Conservation (phyloP, 2,329 filamentous ascomycete species). For the Orbilia blumenaviensis region DNA sequence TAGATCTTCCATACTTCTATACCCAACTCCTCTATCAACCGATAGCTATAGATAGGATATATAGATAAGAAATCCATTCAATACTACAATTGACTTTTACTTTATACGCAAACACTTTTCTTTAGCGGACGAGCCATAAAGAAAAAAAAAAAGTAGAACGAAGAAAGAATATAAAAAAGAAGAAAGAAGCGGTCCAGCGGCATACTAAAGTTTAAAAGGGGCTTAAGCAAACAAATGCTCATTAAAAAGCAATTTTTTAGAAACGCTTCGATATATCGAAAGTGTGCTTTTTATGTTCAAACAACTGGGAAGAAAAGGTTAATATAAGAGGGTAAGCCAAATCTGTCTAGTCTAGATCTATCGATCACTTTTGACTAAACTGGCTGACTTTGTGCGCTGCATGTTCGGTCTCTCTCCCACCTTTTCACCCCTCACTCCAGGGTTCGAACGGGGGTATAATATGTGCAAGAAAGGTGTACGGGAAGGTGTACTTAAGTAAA, state of each 20-base stretch:
- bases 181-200: not conserved
- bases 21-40: not conserved
- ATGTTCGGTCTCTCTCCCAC: too few species aligned
- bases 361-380: too few species aligned
- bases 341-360: too few species aligned
- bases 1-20: slow-evolving; percentile 1
- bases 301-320: too few species aligned
- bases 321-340: too few species aligned
- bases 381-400: too few species aligned
- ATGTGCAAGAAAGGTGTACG: too few species aligned
- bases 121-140: not conserved
- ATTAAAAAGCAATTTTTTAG: too few species aligned
- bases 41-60: slow-evolving; percentile 32
- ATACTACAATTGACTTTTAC: not conserved
- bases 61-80: slow-evolving; percentile 31
- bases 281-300: too few species aligned
- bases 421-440: too few species aligned
- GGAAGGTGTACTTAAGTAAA: too few species aligned
- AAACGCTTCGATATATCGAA: not conserved
- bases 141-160: slow-evolving; percentile 15
- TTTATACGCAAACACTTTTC: not conserved
- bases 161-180: slow-evolving; percentile 34
- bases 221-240: not conserved
- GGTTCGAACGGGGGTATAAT: too few species aligned
- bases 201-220: not conserved